Evolutionary conservation across 495 filamentous ascomycete species (phyloP).

Genomic region (Daldinia loculata): DNA sequence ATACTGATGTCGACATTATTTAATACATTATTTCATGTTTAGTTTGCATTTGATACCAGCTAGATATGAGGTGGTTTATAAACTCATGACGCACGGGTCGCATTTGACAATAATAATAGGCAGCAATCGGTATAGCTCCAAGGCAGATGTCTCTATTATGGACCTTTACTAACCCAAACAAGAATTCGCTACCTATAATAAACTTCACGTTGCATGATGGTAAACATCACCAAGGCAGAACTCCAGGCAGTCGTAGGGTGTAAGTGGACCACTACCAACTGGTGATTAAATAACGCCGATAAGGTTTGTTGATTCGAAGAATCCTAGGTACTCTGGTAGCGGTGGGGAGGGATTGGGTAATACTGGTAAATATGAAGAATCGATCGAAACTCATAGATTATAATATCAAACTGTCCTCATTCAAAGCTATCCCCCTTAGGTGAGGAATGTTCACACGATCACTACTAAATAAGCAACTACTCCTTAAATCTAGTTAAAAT

Average conservation of each 20-base stretch:
- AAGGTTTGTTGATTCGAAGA: neutral
- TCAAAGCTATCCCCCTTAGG: neutral
- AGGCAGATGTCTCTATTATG: neutral
- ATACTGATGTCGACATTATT: slow-evolving; percentile 4
- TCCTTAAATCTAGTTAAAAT: neutral
- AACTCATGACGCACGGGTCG: neutral
- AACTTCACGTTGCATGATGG: neutral
- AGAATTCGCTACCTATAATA: neutral
- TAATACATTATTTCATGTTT: neutral
- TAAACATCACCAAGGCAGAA: neutral
- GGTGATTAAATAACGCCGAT: neutral
- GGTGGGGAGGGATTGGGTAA: neutral
- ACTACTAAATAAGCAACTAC: neutral
- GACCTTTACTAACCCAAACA: neutral
- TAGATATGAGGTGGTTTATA: neutral
- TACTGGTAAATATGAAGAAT: neutral
- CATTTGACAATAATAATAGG: neutral
- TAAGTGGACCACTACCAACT: neutral
- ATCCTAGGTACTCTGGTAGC: neutral
- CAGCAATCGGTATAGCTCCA: slow-evolving; percentile 2
- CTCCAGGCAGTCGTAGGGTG: neutral
- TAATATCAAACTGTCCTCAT: neutral
- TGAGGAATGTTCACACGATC: neutral
- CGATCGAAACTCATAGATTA: neutral
- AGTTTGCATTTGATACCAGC: neutral